Evolutionary conservation across 345 rosid genomes (phyloP), one percentile per base, ranked within the genome.

Genomic region (Citrus sp.): DNA sequence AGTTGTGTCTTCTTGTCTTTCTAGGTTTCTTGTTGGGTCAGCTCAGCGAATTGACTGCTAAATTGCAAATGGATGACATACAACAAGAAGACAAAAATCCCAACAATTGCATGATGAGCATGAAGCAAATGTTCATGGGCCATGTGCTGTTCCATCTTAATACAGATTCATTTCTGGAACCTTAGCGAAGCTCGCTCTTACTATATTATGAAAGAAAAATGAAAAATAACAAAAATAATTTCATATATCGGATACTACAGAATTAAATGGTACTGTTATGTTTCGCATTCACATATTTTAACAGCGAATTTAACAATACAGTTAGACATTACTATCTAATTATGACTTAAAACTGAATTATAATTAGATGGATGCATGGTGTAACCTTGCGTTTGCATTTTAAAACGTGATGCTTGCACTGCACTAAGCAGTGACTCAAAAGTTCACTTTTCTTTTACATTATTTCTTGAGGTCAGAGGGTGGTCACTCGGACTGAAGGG

Each of bases 41-140:
- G 56, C 71, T 66, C 77, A 64, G 19, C 54, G 46, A 64, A 66
- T 75, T 75, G 80, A 75, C 74, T 34, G 14, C 70, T 63, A 46
- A 46, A 18, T 8, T 63, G 40, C 51, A 54, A 54, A 16, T 54
- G 7, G 58, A 54, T 18, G 58, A 54, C 1, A 5, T 28, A 70
- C 46, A 8, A 30, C 21, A 27, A 55, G 66, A 70, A 76, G 67
- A 55, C 51, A 74, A 56, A 65, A 10, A 28, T 46, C 25, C 62
- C 19, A 59, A 61, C 34, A 35, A 49, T 65, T 74, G 79, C 80
- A 79, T 78, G 79, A 55, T 24, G 55, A 61, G n/a, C 66, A 46
- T 35, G 37, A 32, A 79, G 35, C 75, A 34, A 14, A 60, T 64
- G 65, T 37, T 73, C 60, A 32, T 77, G 83, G 66, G 38, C 68